These are phyloP conservation scores for Coemansia interrupta DNA, from an alignment of 192 early-diverging fungal genomes.

Conservation along the genomic window DNA sequence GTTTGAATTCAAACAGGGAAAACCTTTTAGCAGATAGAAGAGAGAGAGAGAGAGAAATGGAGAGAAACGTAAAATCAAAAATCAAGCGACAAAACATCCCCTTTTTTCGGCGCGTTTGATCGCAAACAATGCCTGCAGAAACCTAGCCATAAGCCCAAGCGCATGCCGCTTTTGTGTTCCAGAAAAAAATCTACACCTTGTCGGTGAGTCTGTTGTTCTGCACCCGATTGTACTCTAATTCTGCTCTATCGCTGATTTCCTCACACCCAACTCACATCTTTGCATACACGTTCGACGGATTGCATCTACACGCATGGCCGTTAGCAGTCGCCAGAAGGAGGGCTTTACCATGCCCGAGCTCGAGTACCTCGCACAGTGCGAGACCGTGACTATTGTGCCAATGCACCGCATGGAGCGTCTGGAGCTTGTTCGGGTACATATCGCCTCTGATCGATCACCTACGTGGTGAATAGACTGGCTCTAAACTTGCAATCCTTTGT, in stretches of 20 bases:
- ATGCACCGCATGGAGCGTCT: constrained; percentile 65
- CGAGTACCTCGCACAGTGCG: constrained; percentile 82
- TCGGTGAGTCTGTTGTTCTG: not conserved
- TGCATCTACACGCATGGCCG: constrained; percentile 23
- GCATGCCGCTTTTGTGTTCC: constrained; percentile 4
- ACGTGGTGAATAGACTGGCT: not conserved
- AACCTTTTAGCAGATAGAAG: not conserved
- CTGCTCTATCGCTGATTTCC: not conserved
- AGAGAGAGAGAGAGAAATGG: not conserved
- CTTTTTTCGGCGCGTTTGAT: not conserved
- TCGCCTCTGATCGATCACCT: no score
- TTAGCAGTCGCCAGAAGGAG: constrained; percentile 33
- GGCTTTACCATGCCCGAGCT: constrained; percentile 76
- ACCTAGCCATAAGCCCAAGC: constrained; percentile 3
- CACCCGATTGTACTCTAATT: not conserved
- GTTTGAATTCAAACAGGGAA: no score
- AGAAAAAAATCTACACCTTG: not conserved
- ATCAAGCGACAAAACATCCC: not conserved
- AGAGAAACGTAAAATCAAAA: not conserved
- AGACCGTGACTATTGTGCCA: constrained; percentile 71
- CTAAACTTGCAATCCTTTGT: not conserved
- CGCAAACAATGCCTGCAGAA: not conserved
- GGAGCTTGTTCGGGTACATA: constrained; percentile 66
- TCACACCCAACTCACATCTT: not conserved
- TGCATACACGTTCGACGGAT: not conserved